Conservation (phyloP, 176 grass and related monocot genomes). For the Ananas comosus region DNA sequence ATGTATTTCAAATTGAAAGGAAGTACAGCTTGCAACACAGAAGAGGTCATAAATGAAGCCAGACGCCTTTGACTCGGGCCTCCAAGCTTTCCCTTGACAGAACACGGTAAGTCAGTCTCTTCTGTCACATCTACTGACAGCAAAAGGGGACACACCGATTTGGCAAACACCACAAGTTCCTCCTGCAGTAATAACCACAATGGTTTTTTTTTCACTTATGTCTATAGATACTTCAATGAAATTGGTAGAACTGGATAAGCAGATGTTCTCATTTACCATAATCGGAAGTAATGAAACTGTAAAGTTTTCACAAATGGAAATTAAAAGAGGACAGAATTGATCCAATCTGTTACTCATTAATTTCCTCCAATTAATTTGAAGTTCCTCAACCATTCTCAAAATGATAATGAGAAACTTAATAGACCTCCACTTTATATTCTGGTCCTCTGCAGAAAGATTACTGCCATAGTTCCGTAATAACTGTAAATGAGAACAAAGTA, state of each 20-base stretch:
- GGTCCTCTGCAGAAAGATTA: conserved; percentile 42
- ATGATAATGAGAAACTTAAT: conserved; percentile 72
- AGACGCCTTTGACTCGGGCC: conserved; percentile 79
- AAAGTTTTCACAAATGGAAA: conserved; percentile 36
- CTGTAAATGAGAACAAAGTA: conserved; percentile 34
- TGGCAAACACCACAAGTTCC: conserved; percentile 44
- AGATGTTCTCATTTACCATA: conserved; percentile 43
- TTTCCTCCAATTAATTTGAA: conserved; percentile 41
- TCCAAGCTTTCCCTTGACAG: conserved; percentile 90
- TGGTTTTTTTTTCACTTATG: conserved; percentile 12
- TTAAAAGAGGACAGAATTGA: conserved; percentile 11
- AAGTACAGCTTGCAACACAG: conserved; percentile 69
- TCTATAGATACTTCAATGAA: neutral
- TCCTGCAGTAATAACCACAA: conserved; percentile 39
- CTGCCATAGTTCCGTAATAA: conserved; percentile 41
- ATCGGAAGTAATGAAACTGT: conserved; percentile 29
- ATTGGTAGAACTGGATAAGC: conserved; percentile 14
- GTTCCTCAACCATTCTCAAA: conserved; percentile 70
- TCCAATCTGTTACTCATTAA: conserved; percentile 20
- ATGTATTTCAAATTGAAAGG: conserved; percentile 9
- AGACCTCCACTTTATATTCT: conserved; percentile 28
- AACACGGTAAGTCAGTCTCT: conserved; percentile 49
- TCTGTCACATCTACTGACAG: conserved; percentile 39
- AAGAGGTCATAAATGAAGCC: conserved; percentile 49
- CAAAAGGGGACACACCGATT: conserved; percentile 50